These are phyloP conservation scores for Syzygium oleosum DNA, from an alignment of 345 rosid species.

Conservation along the genomic window DNA sequence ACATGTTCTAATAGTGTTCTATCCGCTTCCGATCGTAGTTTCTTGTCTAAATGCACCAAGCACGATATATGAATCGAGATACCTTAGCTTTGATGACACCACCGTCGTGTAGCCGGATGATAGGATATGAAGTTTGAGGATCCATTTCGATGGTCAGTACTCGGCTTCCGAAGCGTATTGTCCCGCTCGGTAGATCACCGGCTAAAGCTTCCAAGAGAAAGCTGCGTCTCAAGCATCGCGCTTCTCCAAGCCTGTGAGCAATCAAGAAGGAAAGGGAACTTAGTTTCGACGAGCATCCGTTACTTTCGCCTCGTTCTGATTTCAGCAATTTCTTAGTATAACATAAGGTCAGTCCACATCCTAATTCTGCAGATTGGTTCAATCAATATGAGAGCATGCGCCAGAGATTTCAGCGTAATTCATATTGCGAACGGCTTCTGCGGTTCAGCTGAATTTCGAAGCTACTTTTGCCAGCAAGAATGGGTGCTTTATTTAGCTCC, in stretches of 20 bases:
- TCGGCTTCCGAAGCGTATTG: constrained; percentile 17
- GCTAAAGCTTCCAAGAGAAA: constrained; percentile 33
- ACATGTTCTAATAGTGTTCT: not conserved
- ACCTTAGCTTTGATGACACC: constrained; percentile 12
- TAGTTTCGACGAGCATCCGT: not conserved
- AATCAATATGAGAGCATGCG: not conserved
- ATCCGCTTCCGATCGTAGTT: not conserved
- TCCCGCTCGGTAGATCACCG: constrained; percentile 22
- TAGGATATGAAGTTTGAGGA: constrained; percentile 1
- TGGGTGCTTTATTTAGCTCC: not conserved
- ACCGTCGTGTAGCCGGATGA: constrained; percentile 12
- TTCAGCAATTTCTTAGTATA: not conserved
- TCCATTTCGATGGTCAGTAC: constrained; percentile 3
- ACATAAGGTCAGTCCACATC: not conserved
- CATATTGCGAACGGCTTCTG: not conserved
- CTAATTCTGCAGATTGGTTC: not conserved
- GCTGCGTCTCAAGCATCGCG: constrained; percentile 32
- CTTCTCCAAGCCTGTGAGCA: constrained; percentile 36
- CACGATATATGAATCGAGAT: not conserved
- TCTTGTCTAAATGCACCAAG: not conserved
- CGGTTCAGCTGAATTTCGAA: not conserved
- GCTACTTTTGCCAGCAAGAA: not conserved
- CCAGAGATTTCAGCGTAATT: not conserved
- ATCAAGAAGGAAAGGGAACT: not conserved
- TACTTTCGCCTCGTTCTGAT: not conserved